These are phyloP conservation scores for Neonectria coccinea DNA, from an alignment of 2,329 filamentous ascomycete genomes.

Conservation along the genomic window DNA sequence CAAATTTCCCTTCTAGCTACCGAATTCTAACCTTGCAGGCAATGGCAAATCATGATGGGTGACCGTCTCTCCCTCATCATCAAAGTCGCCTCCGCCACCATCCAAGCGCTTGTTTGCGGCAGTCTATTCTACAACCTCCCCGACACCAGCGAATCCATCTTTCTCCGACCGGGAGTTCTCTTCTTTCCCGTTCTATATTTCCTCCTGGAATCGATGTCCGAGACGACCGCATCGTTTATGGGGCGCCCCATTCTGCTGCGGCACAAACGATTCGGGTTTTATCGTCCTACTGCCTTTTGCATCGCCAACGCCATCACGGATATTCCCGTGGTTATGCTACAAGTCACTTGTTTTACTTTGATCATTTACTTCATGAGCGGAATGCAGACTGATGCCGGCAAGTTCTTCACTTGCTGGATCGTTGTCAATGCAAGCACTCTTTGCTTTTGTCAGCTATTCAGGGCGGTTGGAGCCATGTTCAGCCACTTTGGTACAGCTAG, in stretches of 20 bases:
- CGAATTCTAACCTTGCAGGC: conserved; percentile 22
- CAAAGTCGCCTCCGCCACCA: conserved; percentile 68
- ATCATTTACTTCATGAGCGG: conserved; percentile 51
- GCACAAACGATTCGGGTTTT: conserved; percentile 49
- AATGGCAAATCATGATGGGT: conserved; percentile 49
- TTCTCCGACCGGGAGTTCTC: conserved; percentile 51
- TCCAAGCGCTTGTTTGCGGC: conserved; percentile 74
- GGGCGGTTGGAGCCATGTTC: conserved; percentile 73
- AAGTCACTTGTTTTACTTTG: conserved; percentile 64
- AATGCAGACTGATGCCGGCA: conserved; percentile 43
- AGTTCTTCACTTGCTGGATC: conserved; percentile 74
- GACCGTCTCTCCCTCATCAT: conserved; percentile 47
- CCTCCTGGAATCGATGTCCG: conserved; percentile 57
- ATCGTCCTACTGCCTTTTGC: conserved; percentile 49
- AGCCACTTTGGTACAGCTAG: conserved; percentile 56
- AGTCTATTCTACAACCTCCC: conserved; percentile 74
- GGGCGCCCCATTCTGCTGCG: conserved; percentile 48
- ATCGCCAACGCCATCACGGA: conserved; percentile 56
- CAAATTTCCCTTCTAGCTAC: conserved; percentile 44
- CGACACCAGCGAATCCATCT: conserved; percentile 68
- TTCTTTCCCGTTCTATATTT: conserved; percentile 55
- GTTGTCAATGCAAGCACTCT: conserved; percentile 71
- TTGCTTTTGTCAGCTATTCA: conserved; percentile 72
- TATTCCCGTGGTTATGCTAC: conserved; percentile 61
- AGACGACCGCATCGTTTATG: conserved; percentile 48